A percentile compares a stretch with the other conserved stretches of the same genome.
Evolutionary conservation across 176 grass and related monocot species (phyloP).

Genomic region (Juncus inflexus): DNA sequence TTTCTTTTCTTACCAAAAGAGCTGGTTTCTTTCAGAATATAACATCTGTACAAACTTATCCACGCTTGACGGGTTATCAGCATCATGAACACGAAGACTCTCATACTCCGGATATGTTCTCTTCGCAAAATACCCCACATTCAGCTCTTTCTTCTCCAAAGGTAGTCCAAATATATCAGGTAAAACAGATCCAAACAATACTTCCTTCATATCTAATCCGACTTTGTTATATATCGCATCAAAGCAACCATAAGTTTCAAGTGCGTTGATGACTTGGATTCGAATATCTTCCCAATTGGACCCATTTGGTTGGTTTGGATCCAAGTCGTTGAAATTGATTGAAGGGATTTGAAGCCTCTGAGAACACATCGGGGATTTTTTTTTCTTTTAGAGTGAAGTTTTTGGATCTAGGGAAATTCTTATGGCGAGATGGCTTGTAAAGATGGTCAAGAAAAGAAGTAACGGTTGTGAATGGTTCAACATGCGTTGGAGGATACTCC

Average conservation of each 20-base stretch:
- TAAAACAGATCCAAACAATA: constrained; percentile 28
- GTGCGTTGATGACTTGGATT: constrained; percentile 31
- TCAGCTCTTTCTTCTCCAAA: constrained; percentile 28
- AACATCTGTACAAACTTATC: constrained; percentile 28
- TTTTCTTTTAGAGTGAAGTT: neutral
- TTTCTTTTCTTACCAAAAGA: constrained; percentile 48
- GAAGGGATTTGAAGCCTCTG: constrained; percentile 5
- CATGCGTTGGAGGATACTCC: no score
- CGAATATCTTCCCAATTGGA: constrained; percentile 37
- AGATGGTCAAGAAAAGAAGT: neutral
- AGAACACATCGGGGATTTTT: neutral
- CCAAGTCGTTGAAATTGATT: constrained; percentile 18
- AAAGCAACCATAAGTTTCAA: constrained; percentile 42
- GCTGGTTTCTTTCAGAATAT: constrained; percentile 43
- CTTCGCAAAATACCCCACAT: constrained; percentile 36
- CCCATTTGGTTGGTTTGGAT: constrained; percentile 14
- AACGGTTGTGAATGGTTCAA: neutral
- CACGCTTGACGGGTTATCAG: constrained; percentile 20
- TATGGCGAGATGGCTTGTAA: neutral
- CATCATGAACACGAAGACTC: constrained; percentile 31
- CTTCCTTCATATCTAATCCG: constrained; percentile 22
- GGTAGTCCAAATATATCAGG: constrained; percentile 51
- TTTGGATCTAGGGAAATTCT: neutral
- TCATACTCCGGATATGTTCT: constrained; percentile 35
- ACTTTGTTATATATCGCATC: constrained; percentile 31